Conservation (phyloP, 1,139 yeast genomes). For the Ashbya aceris region DNA sequence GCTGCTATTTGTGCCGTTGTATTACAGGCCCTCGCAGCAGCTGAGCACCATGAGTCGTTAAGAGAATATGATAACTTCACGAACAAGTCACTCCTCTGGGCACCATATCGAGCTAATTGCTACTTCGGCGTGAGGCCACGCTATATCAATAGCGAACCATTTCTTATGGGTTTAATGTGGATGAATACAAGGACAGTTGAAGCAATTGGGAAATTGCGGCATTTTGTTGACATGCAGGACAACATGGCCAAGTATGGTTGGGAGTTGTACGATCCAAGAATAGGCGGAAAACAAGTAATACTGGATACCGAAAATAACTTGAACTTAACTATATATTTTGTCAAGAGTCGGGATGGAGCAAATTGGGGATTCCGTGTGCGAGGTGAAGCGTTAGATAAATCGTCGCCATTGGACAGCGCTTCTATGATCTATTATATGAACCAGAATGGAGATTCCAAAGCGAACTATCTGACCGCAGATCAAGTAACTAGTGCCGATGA, state of each 20-base stretch:
- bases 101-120: constrained; percentile 81
- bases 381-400: constrained; percentile 44
- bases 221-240: constrained; percentile 69
- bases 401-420: constrained; percentile 25
- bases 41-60: too few relatives aligned
- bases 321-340: constrained; percentile 60
- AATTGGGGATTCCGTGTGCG: constrained; percentile 69
- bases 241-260: constrained; percentile 73
- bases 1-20: too few relatives aligned
- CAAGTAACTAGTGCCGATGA: constrained; percentile 25
- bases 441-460: constrained; percentile 51
- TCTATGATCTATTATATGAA: constrained; percentile 66
- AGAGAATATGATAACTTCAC: constrained; percentile 25
- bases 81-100: constrained; percentile 61
- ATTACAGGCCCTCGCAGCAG: too few relatives aligned
- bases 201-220: constrained; percentile 60
- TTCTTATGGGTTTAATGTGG: constrained; percentile 86
- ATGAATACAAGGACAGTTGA: constrained; percentile 53
- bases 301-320: constrained; percentile 58
- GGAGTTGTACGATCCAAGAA: constrained; percentile 76
- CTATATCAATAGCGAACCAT: constrained; percentile 49
- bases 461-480: constrained; percentile 22
- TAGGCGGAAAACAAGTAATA: constrained; percentile 76
- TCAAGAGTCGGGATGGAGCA: constrained; percentile 57
- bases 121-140: constrained; percentile 83